Evolutionary conservation across 208 protist genomes (phyloP).

Genomic region (Leishmania mexicana): DNA sequence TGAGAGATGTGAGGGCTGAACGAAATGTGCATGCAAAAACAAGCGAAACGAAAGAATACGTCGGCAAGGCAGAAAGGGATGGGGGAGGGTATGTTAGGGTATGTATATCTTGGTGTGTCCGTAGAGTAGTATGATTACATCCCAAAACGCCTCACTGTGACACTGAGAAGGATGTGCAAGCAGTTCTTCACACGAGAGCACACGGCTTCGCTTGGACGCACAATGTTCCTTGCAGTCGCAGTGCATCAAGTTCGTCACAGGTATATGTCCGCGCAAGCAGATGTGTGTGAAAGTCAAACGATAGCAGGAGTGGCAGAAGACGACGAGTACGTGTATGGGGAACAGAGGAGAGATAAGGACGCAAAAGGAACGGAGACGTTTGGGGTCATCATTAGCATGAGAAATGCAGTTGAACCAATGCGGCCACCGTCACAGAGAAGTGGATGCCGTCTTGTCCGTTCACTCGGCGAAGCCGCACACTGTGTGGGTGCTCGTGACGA

Average conservation of each 20-base stretch:
- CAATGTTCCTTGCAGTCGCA: background rate
- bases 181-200: background rate
- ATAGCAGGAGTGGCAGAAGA: background rate
- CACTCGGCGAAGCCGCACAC: background rate
- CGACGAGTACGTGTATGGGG: background rate
- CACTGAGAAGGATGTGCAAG: background rate
- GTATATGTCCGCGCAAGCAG: background rate
- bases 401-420: background rate
- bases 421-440: background rate
- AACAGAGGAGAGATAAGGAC: background rate
- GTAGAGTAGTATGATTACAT: background rate
- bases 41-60: background rate
- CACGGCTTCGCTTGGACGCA: background rate
- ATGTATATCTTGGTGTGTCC: background rate
- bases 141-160: background rate
- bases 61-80: background rate
- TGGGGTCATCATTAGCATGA: background rate
- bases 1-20: background rate
- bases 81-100: background rate
- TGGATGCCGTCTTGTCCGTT: background rate
- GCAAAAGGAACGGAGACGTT: background rate
- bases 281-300: background rate
- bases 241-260: background rate
- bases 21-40: background rate
- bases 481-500: background rate